These are phyloP conservation scores for Isabelozyma rhagii DNA, from an alignment of 805 yeast genomes.

Conservation along the genomic window DNA sequence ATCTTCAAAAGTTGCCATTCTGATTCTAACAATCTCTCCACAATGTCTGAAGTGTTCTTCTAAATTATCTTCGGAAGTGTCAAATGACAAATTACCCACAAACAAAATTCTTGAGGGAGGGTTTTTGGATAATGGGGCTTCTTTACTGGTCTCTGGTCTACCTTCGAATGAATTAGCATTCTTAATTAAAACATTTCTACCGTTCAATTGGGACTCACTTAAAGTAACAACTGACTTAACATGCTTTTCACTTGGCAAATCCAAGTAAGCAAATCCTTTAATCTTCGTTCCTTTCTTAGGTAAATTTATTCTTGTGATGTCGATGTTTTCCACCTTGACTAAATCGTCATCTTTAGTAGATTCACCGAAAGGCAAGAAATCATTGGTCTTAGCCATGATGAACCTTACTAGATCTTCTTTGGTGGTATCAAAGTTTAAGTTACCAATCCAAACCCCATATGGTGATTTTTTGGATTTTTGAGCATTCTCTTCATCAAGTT, in stretches of 20 bases:
- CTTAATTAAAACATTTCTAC: constrained; percentile 83
- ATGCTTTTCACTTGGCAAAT: constrained; percentile 60
- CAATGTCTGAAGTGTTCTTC: constrained; percentile 85
- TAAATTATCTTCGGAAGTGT: constrained; percentile 76
- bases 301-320: constrained; percentile 72
- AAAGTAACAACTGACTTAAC: constrained; percentile 61
- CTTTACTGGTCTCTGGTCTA: constrained; percentile 57
- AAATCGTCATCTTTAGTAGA: constrained; percentile 21
- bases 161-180: constrained; percentile 81
- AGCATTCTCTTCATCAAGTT: constrained; percentile 24
- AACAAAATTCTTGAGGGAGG: constrained; percentile 88
- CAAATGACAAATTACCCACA: constrained; percentile 91
- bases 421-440: constrained; percentile 79
- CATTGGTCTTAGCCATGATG: constrained; percentile 55
- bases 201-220: constrained; percentile 72
- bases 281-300: constrained; percentile 72
- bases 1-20: constrained; percentile 99
- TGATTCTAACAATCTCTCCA: constrained; percentile 77
- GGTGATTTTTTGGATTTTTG: constrained; percentile 41
- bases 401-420: constrained; percentile 70
- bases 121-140: constrained; percentile 52
- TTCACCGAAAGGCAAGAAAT: constrained; percentile 9
- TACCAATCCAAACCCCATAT: constrained; percentile 92
- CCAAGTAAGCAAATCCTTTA: constrained; percentile 90
- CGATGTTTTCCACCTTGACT: constrained; percentile 45